Conservation (phyloP, 768 basidiomycete genomes). For the Melanogaster broomeanus region DNA sequence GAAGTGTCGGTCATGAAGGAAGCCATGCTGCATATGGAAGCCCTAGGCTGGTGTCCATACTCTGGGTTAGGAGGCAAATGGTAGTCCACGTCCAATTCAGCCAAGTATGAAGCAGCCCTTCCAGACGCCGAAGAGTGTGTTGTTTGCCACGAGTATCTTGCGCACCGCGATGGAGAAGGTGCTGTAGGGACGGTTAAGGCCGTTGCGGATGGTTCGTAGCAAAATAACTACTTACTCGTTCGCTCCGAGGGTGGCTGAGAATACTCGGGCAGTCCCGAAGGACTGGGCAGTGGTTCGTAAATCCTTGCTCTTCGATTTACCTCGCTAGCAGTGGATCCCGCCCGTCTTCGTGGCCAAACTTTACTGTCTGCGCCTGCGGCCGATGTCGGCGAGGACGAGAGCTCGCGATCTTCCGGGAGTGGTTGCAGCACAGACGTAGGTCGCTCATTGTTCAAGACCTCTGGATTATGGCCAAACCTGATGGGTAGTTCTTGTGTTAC, state of each 20-base stretch:
- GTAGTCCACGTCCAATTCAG: slow-evolving; percentile 33
- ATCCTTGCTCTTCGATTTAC: slow-evolving; percentile 19
- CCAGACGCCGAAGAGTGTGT: slow-evolving; percentile 29
- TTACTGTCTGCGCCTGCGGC: background rate
- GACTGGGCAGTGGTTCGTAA: slow-evolving; percentile 16
- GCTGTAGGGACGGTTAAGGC: slow-evolving; percentile 10
- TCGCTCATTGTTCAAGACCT: slow-evolving; percentile 15
- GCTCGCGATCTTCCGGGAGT: slow-evolving; percentile 53
- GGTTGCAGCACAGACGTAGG: slow-evolving; percentile 38
- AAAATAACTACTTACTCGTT: slow-evolving; percentile 13
- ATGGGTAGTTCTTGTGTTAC: slow-evolving; percentile 23
- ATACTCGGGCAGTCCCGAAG: slow-evolving; percentile 2
- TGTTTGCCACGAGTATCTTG: slow-evolving; percentile 34
- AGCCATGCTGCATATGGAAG: slow-evolving; percentile 55
- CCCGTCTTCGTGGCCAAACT: slow-evolving; percentile 16
- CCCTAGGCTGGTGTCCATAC: slow-evolving; percentile 22
- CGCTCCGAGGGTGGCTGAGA: slow-evolving; percentile 2
- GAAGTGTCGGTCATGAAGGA: slow-evolving; percentile 60
- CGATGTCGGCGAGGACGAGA: slow-evolving; percentile 24
- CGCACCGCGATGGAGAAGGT: slow-evolving; percentile 17
- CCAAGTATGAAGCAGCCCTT: slow-evolving; percentile 25
- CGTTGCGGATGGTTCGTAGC: background rate
- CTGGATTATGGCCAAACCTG: slow-evolving; percentile 32
- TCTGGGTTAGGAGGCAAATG: slow-evolving; percentile 23
- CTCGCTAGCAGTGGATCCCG: slow-evolving; percentile 12